phyloP scores from a whole-genome alignment of 495 filamentous ascomycete species.

The Beverwykella pulmonaria region DNA sequence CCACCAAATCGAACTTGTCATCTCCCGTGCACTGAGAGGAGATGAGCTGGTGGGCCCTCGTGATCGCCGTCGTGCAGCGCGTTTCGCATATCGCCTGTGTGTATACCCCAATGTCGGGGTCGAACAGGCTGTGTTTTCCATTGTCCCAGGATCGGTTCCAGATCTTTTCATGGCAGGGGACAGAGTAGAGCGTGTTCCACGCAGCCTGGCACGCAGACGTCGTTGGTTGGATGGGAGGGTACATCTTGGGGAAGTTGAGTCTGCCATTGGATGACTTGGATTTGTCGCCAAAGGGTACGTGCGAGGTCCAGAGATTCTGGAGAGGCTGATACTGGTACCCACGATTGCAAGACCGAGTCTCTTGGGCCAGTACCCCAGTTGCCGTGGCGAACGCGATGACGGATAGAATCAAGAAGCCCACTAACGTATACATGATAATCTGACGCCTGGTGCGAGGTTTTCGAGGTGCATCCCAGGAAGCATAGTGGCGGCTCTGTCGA shows the following conservation, averaged over 20 bases:
- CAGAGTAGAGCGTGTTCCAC: conserved; percentile 6
- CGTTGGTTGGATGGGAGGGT: conserved; percentile 7
- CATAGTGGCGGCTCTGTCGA: background rate
- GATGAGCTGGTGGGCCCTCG: conserved; percentile 16
- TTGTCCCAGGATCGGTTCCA: conserved; percentile 32
- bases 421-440: conserved; percentile 8
- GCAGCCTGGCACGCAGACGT: conserved; percentile 11
- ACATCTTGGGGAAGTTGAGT: conserved; percentile 17
- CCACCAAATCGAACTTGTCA: conserved; percentile 16
- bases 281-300: background rate
- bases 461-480: background rate
- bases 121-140: conserved; percentile 25
- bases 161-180: conserved; percentile 30
- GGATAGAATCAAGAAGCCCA: conserved; percentile 7
- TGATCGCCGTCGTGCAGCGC: conserved; percentile 6
- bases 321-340: background rate
- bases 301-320: background rate
- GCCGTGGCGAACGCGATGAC: conserved; percentile 18
- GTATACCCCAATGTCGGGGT: conserved; percentile 15
- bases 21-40: conserved; percentile 20
- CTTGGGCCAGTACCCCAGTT: conserved; percentile 14
- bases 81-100: background rate
- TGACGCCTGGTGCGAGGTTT: conserved; percentile 15
- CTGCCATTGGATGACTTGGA: conserved; percentile 8
- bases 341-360: background rate